These are phyloP conservation scores for Scedosporium boydii DNA, from an alignment of 2,329 filamentous ascomycete genomes.

Conservation along the genomic window DNA sequence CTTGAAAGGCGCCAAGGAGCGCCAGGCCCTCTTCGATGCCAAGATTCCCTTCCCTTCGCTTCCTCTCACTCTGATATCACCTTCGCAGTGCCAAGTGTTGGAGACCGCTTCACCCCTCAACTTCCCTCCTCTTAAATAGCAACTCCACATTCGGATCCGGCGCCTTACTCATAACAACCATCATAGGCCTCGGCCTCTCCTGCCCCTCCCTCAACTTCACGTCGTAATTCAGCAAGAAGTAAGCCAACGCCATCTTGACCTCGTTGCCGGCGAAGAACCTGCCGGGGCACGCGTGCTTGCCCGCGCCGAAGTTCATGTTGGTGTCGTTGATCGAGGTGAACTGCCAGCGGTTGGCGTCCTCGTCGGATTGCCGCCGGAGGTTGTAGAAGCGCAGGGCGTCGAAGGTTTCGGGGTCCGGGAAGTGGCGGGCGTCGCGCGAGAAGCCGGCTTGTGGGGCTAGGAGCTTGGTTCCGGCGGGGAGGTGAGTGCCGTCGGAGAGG, in stretches of 20 bases:
- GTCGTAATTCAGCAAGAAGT: conserved; percentile 33
- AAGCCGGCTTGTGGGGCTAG: conserved; percentile 31
- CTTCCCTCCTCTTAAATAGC: conserved; percentile 26
- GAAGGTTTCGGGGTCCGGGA: conserved; percentile 30
- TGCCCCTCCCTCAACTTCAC: conserved; percentile 28
- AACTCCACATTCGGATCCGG: conserved; percentile 29
- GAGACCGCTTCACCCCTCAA: neutral
- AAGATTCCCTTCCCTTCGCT: neutral
- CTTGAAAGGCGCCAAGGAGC: neutral
- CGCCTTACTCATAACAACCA: conserved; percentile 29
- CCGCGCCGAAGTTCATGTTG: conserved; percentile 37
- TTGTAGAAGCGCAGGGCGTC: conserved; percentile 41
- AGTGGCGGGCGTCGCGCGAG: conserved; percentile 29
- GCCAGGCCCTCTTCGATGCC: neutral
- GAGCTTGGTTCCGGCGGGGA: conserved; percentile 32
- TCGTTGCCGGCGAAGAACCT: conserved; percentile 37
- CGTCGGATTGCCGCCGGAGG: conserved; percentile 26
- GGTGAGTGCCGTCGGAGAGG: conserved; percentile 33
- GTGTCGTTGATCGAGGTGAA: conserved; percentile 31
- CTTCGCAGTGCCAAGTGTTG: too few species aligned
- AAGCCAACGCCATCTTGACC: conserved; percentile 33
- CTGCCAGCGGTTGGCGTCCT: conserved; percentile 29
- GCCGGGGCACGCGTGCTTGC: conserved; percentile 37
- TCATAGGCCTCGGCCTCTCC: conserved; percentile 26
- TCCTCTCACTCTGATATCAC: too few species aligned